Evolutionary conservation across 73 alveolate genomes (phyloP).

Genomic region (Paraurostyla sp.): DNA sequence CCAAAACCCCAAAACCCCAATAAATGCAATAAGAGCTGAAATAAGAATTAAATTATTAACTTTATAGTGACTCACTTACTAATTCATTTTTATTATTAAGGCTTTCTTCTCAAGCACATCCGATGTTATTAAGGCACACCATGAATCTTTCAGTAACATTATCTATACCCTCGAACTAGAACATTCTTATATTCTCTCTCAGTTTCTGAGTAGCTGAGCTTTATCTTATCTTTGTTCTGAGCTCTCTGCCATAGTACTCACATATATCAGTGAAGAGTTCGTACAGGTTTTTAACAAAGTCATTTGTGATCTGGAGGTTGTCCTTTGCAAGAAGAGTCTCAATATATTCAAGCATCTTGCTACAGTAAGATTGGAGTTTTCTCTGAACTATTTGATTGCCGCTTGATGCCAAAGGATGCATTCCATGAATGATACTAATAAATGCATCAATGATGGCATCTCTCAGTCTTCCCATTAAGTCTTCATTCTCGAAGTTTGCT

Average conservation of each 20-base stretch:
- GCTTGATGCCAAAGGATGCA: neutral
- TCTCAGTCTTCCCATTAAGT: neutral
- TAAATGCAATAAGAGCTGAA: too few relatives aligned
- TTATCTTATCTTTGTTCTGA: neutral
- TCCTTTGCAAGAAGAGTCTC: neutral
- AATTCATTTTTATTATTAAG: too few relatives aligned
- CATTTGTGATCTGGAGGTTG: neutral
- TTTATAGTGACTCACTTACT: too few relatives aligned
- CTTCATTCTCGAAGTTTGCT: neutral
- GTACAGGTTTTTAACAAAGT: neutral
- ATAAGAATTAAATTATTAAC: too few relatives aligned
- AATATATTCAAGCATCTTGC: neutral
- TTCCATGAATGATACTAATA: conserved; percentile 24
- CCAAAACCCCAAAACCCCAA: too few relatives aligned
- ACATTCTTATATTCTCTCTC: neutral
- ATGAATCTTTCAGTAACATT: neutral
- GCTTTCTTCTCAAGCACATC: too few relatives aligned
- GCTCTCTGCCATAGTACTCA: neutral
- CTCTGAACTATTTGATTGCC: neutral
- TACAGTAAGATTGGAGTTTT: neutral
- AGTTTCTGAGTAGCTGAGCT: neutral
- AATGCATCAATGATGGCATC: conserved; percentile 13
- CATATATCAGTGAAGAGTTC: conserved; percentile 5
- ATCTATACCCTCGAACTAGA: neutral
- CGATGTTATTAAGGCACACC: too few relatives aligned